Conservation (phyloP, 805 yeast species). For the Saccharomycopsis fibuligera region DNA sequence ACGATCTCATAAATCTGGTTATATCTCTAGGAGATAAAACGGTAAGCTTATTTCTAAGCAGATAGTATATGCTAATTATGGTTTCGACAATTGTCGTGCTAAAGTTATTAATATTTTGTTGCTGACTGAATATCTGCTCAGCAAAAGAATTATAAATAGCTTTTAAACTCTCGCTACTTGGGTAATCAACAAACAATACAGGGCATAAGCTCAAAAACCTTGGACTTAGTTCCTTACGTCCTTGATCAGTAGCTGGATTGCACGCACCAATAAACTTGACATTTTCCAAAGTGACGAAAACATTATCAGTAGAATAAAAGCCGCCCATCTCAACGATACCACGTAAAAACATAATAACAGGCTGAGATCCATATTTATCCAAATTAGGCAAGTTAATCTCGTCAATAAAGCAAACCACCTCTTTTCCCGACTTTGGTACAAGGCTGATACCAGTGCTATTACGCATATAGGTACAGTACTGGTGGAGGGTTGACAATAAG, state of each 20-base stretch:
- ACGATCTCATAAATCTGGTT: conserved; percentile 41
- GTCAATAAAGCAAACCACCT: conserved; percentile 84
- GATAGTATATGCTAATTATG: conserved; percentile 53
- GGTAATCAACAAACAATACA: conserved; percentile 72
- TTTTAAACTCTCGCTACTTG: conserved; percentile 51
- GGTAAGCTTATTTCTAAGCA: conserved; percentile 40
- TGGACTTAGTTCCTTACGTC: conserved; percentile 50
- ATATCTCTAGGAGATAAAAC: conserved; percentile 83
- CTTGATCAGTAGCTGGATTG: conserved; percentile 79
- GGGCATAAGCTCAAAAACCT: conserved; percentile 65
- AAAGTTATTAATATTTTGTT: conserved; percentile 4
- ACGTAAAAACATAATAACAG: conserved; percentile 63
- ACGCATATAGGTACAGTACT: conserved; percentile 56
- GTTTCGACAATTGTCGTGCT: conserved; percentile 45
- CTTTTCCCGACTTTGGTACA: conserved; percentile 57
- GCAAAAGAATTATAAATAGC: conserved; percentile 64
- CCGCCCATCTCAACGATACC: conserved; percentile 70
- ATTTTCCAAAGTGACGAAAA: conserved; percentile 60
- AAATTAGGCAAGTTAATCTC: conserved; percentile 77
- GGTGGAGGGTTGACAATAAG: conserved; percentile 60
- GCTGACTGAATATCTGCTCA: conserved; percentile 5
- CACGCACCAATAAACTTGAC: conserved; percentile 94
- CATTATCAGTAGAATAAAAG: conserved; percentile 59
- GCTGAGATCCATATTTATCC: conserved; percentile 71
- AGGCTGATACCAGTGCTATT: conserved; percentile 47